Percentiles rank a stretch among this genome's conserved stretches.
These are phyloP conservation scores for Colletotrichum tanaceti DNA, from an alignment of 2,329 filamentous ascomycete genomes.

Conservation along the genomic window DNA sequence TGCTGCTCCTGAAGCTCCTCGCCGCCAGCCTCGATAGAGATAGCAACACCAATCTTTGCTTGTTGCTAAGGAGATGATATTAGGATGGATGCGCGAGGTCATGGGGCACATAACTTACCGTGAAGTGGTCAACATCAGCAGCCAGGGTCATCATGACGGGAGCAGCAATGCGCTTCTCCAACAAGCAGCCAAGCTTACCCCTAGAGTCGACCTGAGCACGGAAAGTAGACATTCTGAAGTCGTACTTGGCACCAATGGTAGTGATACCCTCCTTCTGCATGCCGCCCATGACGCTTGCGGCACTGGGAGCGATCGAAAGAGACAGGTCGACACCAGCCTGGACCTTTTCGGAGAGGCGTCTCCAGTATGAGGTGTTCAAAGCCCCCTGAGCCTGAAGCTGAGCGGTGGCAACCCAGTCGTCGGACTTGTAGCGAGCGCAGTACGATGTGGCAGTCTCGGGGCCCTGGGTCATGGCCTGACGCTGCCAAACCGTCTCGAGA, in stretches of 20 bases:
- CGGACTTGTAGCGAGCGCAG: slow-evolving; percentile 88
- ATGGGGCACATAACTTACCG: slow-evolving; percentile 70
- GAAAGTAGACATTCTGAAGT: slow-evolving; percentile 96
- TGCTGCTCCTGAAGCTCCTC: slow-evolving; percentile 91
- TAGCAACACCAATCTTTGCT: slow-evolving; percentile 93
- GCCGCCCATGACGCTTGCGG: slow-evolving; percentile 79
- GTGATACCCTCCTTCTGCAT: slow-evolving; percentile 88
- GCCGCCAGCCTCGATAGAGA: slow-evolving; percentile 87
- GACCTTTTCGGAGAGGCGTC: slow-evolving; percentile 90
- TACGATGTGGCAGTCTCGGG: slow-evolving; percentile 95
- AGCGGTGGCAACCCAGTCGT: slow-evolving; percentile 92
- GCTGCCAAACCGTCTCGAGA: slow-evolving; percentile 94
- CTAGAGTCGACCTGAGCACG: slow-evolving; percentile 95
- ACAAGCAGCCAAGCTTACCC: slow-evolving; percentile 89
- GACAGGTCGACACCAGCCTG: slow-evolving; percentile 97
- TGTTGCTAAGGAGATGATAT: slow-evolving; percentile 73
- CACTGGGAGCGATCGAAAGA: slow-evolving; percentile 78
- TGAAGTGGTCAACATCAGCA: slow-evolving; percentile 94
- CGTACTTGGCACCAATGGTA: slow-evolving; percentile 95
- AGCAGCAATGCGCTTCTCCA: slow-evolving; percentile 96
- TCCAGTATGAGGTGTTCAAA: slow-evolving; percentile 94
- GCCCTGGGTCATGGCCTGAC: slow-evolving; percentile 81
- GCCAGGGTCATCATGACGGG: slow-evolving; percentile 95
- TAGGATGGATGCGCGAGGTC: slow-evolving; percentile 42
- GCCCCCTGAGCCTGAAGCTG: slow-evolving; percentile 87